Conservation (phyloP, 768 basidiomycete genomes). For the Scleroderma citrinum region DNA sequence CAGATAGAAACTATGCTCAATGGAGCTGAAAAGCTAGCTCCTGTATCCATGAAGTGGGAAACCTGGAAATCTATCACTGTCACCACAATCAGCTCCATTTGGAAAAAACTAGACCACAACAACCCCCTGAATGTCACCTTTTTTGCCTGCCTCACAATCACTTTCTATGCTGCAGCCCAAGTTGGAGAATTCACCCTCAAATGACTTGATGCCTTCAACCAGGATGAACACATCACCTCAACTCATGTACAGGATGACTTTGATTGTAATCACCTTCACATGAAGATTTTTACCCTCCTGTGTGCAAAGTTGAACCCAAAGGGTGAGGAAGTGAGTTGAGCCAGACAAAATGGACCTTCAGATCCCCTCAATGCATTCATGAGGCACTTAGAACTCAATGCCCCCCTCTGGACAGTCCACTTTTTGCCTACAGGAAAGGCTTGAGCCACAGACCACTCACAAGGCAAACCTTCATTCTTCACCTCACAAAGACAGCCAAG, state of each 20-base stretch:
- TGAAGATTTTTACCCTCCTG: background rate
- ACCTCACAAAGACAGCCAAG: background rate
- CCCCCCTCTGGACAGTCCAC: background rate
- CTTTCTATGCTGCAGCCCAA: conserved; percentile 11
- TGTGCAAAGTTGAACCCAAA: background rate
- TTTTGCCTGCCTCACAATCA: conserved; percentile 14
- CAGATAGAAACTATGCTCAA: conserved; percentile 27
- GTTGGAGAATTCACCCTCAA: conserved; percentile 19
- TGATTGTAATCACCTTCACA: background rate
- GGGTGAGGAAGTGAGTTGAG: background rate
- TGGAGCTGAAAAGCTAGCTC: background rate
- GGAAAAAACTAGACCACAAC: background rate
- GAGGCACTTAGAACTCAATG: background rate
- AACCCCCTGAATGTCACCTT: conserved; percentile 3
- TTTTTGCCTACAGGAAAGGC: background rate
- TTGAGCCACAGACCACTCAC: conserved; percentile 3
- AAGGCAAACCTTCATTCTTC: conserved; percentile 14
- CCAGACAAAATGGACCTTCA: background rate
- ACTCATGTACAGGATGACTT: background rate
- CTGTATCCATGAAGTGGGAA: too few relatives aligned
- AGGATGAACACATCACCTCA: conserved; percentile 8
- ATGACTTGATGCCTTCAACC: conserved; percentile 11
- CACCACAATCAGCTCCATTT: too few relatives aligned
- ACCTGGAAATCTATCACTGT: background rate
- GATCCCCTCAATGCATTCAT: background rate